Conservation (phyloP, 2,329 filamentous ascomycete genomes). For the Fusarium pilosicola region DNA sequence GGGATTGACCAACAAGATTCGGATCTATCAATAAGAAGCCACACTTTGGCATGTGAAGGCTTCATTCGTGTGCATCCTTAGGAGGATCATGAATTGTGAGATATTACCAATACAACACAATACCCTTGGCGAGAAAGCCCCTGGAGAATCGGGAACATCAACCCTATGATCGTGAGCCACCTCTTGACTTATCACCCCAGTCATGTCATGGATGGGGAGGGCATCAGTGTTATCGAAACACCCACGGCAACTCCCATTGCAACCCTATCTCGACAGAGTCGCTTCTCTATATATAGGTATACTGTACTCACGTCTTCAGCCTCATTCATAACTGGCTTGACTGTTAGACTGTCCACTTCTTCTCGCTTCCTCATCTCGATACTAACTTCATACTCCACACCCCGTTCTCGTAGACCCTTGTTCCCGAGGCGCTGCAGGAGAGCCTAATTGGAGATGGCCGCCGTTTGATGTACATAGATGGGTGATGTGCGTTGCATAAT, state of each 20-base stretch:
- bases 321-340: conserved; percentile 30
- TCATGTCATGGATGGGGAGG: not conserved
- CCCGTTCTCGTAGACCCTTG: conserved; percentile 4
- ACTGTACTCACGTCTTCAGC: conserved; percentile 21
- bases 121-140: not conserved
- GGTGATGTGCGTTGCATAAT: conserved; percentile 30
- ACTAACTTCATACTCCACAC: conserved; percentile 16
- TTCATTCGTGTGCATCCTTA: conserved; percentile 1
- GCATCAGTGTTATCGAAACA: conserved; percentile 14
- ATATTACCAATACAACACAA: not conserved
- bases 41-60: conserved; percentile 38
- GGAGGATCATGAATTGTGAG: not conserved
- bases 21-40: conserved; percentile 11
- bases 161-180: not conserved
- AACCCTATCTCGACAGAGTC: conserved; percentile 17
- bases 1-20: conserved; percentile 5
- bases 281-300: not conserved
- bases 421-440: conserved; percentile 27
- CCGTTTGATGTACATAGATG: conserved; percentile 19
- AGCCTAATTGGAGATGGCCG: conserved; percentile 36
- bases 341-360: conserved; percentile 8
- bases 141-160: not conserved
- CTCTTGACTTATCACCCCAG: conserved; percentile 1
- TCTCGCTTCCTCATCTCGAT: conserved; percentile 2
- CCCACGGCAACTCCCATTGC: conserved; percentile 2